These are phyloP conservation scores for Sclerotinia nivalis DNA, from an alignment of 2,329 filamentous ascomycete species.

Conservation along the genomic window DNA sequence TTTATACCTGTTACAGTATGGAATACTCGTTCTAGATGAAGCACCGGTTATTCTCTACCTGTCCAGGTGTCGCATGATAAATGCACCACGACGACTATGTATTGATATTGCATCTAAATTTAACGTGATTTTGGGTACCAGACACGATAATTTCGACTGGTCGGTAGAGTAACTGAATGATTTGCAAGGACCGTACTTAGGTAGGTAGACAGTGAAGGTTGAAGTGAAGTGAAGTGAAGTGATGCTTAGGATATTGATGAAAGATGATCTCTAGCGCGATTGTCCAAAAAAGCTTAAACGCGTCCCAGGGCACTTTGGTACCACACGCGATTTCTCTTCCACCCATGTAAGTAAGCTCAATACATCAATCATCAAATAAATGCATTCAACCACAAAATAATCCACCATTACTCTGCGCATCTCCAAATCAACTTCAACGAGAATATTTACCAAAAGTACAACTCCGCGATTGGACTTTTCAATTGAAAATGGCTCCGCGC, in stretches of 20 bases:
- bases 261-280: slow-evolving; percentile 1
- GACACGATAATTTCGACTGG: background rate
- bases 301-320: slow-evolving; percentile 14
- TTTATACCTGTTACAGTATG: background rate
- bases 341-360: slow-evolving; percentile 16
- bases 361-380: slow-evolving; percentile 13
- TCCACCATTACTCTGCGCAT: background rate
- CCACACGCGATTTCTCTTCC: slow-evolving; percentile 21
- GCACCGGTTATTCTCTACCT: background rate
- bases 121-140: background rate
- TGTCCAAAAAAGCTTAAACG: slow-evolving; percentile 16
- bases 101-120: background rate
- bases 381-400: slow-evolving; percentile 8
- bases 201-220: background rate
- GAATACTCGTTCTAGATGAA: background rate
- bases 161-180: background rate
- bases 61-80: background rate
- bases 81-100: background rate
- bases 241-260: background rate
- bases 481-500: slow-evolving; percentile 41
- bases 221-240: background rate
- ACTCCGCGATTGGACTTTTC: slow-evolving; percentile 18
- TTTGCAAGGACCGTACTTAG: background rate
- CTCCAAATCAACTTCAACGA: background rate
- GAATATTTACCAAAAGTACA: background rate